Evolutionary conservation across 2,329 filamentous ascomycete species (phyloP).

Genomic region (Dactylellina cionopaga): DNA sequence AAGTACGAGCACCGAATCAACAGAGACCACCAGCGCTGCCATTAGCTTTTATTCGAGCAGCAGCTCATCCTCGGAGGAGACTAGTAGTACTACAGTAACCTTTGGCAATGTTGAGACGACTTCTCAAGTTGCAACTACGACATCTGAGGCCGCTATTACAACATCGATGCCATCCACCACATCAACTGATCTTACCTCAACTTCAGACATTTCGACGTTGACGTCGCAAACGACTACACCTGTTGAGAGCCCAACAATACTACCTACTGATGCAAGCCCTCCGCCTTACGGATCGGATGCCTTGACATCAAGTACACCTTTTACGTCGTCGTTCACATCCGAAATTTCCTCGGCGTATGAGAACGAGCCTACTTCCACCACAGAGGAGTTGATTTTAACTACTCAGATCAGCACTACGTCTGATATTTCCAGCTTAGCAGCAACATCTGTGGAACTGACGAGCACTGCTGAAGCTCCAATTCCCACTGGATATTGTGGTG

Average conservation of each 20-base stretch:
- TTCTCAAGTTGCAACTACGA: not conserved
- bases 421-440: not conserved
- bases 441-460: not conserved
- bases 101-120: not conserved
- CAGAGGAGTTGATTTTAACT: not conserved
- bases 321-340: no score
- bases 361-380: no score
- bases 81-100: not conserved
- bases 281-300: no score
- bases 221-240: no score
- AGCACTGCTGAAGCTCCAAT: not conserved
- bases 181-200: not conserved
- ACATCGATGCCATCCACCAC: not conserved
- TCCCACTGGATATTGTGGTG: constrained; percentile 16
- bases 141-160: not conserved
- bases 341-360: no score
- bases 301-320: no score
- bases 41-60: not conserved
- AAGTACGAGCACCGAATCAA: not conserved
- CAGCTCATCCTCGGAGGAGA: not conserved
- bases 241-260: no score
- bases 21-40: not conserved
- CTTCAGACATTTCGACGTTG: no score
- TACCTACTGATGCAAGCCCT: no score
- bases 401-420: not conserved